These are phyloP conservation scores for Penicillium sp. DNA, from an alignment of 2,329 filamentous ascomycete species.

Conservation along the genomic window DNA sequence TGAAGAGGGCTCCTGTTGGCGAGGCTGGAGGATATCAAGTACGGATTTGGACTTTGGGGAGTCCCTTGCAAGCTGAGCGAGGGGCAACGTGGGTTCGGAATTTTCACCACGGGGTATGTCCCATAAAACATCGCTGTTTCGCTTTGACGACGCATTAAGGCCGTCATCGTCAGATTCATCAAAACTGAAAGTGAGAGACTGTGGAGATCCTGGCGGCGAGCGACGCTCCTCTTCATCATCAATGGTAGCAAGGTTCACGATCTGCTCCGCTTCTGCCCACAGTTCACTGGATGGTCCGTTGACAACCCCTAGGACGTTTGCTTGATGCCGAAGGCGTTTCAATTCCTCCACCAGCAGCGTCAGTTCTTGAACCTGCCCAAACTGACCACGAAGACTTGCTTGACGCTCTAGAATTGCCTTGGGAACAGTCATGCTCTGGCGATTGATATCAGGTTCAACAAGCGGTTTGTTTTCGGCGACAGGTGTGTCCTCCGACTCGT, in stretches of 20 bases:
- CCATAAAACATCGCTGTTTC: slow-evolving; percentile 27
- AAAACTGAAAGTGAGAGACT: slow-evolving; percentile 51
- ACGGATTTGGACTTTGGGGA: slow-evolving; percentile 54
- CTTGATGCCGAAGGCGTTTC: slow-evolving; percentile 52
- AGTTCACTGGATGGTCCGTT: slow-evolving; percentile 46
- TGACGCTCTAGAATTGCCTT: slow-evolving; percentile 56
- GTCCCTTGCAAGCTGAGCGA: slow-evolving; percentile 46
- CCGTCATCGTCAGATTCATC: slow-evolving; percentile 50
- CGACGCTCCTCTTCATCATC: slow-evolving; percentile 51
- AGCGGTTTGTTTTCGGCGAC: slow-evolving; percentile 36
- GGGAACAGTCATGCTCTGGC: slow-evolving; percentile 45
- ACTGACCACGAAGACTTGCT: slow-evolving; percentile 57
- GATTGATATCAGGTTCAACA: slow-evolving; percentile 14
- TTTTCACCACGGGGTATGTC: slow-evolving; percentile 19
- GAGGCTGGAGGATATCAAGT: slow-evolving; percentile 51
- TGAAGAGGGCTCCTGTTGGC: slow-evolving; percentile 26
- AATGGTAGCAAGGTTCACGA: slow-evolving; percentile 58
- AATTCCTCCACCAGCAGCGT: slow-evolving; percentile 57
- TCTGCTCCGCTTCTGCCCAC: slow-evolving; percentile 59
- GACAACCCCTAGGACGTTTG: slow-evolving; percentile 46
- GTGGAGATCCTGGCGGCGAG: slow-evolving; percentile 45
- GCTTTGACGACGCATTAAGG: slow-evolving; percentile 26
- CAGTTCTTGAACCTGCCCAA: slow-evolving; percentile 55
- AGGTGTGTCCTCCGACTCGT: slow-evolving; percentile 41
- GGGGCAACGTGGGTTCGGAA: slow-evolving; percentile 22